These are phyloP conservation scores for Gracilaria caudata DNA, from an alignment of 23 red algal species.

Conservation along the genomic window DNA sequence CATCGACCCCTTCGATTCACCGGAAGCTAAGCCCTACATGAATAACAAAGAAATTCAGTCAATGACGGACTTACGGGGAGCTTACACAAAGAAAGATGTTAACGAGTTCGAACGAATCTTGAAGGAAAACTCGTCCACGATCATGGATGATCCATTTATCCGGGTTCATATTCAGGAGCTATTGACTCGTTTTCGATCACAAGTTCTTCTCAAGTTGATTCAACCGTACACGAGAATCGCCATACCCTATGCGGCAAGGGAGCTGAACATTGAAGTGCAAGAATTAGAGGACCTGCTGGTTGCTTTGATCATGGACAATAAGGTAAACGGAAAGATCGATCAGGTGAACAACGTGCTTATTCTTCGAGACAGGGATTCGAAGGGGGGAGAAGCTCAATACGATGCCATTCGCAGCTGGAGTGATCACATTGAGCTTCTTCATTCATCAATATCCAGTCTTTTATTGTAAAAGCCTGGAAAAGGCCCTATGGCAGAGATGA, in stretches of 20 bases:
- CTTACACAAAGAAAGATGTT: constrained; percentile 89
- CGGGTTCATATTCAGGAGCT: constrained; percentile 80
- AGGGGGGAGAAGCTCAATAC: constrained; percentile 61
- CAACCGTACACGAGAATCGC: constrained; percentile 81
- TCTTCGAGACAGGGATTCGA: constrained; percentile 37
- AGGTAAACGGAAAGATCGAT: constrained; percentile 87
- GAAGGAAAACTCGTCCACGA: constrained; percentile 71
- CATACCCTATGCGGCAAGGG: constrained; percentile 76
- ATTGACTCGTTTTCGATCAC: constrained; percentile 70
- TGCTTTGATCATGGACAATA: constrained; percentile 88
- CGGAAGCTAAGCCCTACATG: constrained; percentile 93
- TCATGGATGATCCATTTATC: constrained; percentile 96
- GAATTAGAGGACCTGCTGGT: constrained; percentile 90
- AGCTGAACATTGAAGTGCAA: constrained; percentile 74
- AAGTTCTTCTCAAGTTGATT: constrained; percentile 84
- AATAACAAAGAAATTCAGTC: constrained; percentile 87
- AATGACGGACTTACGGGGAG: constrained; percentile 78
- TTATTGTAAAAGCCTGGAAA: constrained; percentile 3
- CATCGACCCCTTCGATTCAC: constrained; percentile 95
- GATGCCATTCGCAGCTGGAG: constrained; percentile 68
- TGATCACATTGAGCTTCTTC: constrained; percentile 53
- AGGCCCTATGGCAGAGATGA: background rate
- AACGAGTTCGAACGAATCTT: constrained; percentile 85
- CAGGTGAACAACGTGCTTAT: constrained; percentile 79
- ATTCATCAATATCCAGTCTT: constrained; percentile 30